A percentile compares a stretch with the other conserved stretches of the same genome.
phyloP scores from a whole-genome alignment of 2,329 filamentous ascomycete genomes.

The Xylariaceae sp. region DNA sequence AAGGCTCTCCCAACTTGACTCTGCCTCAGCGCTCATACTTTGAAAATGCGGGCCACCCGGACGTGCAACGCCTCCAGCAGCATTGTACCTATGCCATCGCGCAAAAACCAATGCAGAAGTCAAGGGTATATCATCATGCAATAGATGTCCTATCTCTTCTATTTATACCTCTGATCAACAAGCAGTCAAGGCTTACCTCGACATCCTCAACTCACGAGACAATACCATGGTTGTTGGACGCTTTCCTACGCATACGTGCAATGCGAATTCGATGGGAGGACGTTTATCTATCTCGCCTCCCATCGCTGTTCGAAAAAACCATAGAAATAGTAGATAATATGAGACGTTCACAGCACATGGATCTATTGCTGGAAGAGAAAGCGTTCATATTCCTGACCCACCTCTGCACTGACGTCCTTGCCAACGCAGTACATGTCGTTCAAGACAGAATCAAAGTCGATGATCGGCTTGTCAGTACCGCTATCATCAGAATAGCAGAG shows the following conservation, averaged over 20 bases:
- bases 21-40: slow-evolving; percentile 40
- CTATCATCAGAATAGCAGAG: slow-evolving; percentile 37
- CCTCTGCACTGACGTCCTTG: slow-evolving; percentile 40
- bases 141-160: slow-evolving; percentile 42
- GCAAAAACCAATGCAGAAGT: slow-evolving; percentile 36
- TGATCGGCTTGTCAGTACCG: slow-evolving; percentile 34
- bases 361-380: slow-evolving; percentile 32
- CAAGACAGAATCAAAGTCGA: slow-evolving; percentile 26
- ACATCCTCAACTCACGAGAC: slow-evolving; percentile 36
- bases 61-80: slow-evolving; percentile 25
- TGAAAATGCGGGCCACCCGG: slow-evolving; percentile 19
- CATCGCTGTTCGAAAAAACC: slow-evolving; percentile 35
- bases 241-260: slow-evolving; percentile 39
- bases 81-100: slow-evolving; percentile 39
- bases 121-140: slow-evolving; percentile 46
- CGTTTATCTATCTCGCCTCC: slow-evolving; percentile 28
- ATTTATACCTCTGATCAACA: slow-evolving; percentile 36
- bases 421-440: slow-evolving; percentile 25
- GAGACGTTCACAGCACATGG: slow-evolving; percentile 6
- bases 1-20: slow-evolving; percentile 27
- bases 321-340: slow-evolving; percentile 1
- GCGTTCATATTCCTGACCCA: slow-evolving; percentile 37
- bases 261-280: slow-evolving; percentile 37
- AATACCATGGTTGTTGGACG: slow-evolving; percentile 49
- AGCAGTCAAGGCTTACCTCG: slow-evolving; percentile 30